phyloP scores from a whole-genome alignment of 1,284 basidiomycete genomes.

The Ceratobasidium sp. region DNA sequence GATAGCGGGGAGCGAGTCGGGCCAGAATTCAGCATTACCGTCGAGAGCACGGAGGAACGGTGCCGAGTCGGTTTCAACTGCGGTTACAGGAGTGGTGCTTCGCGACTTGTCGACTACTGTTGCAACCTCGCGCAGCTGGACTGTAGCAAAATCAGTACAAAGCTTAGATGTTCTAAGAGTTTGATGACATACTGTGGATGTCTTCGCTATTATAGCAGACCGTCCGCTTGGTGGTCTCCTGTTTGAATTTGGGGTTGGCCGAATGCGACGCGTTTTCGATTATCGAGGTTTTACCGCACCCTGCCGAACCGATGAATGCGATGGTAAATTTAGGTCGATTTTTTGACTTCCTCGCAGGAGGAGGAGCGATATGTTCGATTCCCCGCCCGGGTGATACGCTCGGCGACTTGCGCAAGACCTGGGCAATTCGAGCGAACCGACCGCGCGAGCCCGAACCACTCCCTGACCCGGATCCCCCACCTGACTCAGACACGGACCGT shows the following conservation, averaged over 20 bases:
- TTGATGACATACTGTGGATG: conserved; percentile 60
- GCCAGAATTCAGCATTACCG: conserved; percentile 55
- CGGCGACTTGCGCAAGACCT: conserved; percentile 25
- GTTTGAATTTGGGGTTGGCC: conserved; percentile 55
- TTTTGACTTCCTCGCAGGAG: not conserved
- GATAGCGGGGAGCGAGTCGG: conserved; percentile 67
- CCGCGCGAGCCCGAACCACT: conserved; percentile 25
- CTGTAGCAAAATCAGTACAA: conserved; percentile 16
- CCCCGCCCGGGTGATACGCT: conserved; percentile 36
- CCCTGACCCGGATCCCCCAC: conserved; percentile 35
- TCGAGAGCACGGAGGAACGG: conserved; percentile 52
- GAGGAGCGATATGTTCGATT: conserved; percentile 40
- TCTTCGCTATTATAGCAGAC: conserved; percentile 55
- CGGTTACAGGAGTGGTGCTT: conserved; percentile 58
- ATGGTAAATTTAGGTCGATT: conserved; percentile 55
- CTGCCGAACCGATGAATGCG: conserved; percentile 74
- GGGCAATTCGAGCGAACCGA: conserved; percentile 11
- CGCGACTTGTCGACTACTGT: conserved; percentile 35
- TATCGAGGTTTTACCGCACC: conserved; percentile 79
- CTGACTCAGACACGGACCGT: conserved; percentile 37
- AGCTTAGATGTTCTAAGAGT: conserved; percentile 23
- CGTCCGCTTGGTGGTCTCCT: conserved; percentile 53
- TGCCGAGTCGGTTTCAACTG: conserved; percentile 70
- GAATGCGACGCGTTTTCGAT: conserved; percentile 76
- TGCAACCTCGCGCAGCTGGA: conserved; percentile 25